phyloP scores from a whole-genome alignment of 495 filamentous ascomycete genomes.

The Lophium mytilinum region DNA sequence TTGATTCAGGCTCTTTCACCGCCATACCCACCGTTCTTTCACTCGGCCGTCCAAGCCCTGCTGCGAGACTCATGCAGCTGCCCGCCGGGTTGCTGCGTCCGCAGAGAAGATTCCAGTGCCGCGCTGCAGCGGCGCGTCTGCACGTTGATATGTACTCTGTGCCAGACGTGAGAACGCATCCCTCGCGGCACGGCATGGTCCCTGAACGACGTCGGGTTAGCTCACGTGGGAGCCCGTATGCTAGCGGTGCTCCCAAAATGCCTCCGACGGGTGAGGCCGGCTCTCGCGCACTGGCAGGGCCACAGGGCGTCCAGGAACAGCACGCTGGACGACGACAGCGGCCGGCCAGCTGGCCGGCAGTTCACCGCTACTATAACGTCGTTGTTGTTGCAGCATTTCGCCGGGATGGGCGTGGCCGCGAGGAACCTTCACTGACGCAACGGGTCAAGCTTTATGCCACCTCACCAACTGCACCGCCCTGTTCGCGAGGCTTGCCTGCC shows the following conservation, averaged over 20 bases:
- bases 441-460: conserved; percentile 27
- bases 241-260: conserved; percentile 4
- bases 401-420: not conserved
- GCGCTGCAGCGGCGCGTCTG: too few relatives aligned
- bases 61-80: too few relatives aligned
- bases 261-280: conserved; percentile 22
- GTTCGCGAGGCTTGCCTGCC: conserved; percentile 21
- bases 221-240: conserved; percentile 20
- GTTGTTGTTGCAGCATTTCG: not conserved
- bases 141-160: not conserved
- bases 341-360: conserved; percentile 13
- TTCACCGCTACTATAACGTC: conserved; percentile 13
- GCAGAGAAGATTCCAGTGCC: too few relatives aligned
- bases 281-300: conserved; percentile 1
- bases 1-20: conserved; percentile 27
- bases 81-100: too few relatives aligned
- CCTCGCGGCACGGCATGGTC: conserved; percentile 6
- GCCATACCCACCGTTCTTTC: conserved; percentile 1
- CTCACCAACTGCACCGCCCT: conserved; percentile 26
- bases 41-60: too few relatives aligned
- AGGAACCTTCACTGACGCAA: not conserved
- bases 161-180: conserved; percentile 2
- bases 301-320: too few relatives aligned
- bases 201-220: not conserved
- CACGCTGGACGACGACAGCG: not conserved